These are phyloP conservation scores for Chlamydomonas sp. DNA, from an alignment of 139 green algal genomes.

Conservation along the genomic window DNA sequence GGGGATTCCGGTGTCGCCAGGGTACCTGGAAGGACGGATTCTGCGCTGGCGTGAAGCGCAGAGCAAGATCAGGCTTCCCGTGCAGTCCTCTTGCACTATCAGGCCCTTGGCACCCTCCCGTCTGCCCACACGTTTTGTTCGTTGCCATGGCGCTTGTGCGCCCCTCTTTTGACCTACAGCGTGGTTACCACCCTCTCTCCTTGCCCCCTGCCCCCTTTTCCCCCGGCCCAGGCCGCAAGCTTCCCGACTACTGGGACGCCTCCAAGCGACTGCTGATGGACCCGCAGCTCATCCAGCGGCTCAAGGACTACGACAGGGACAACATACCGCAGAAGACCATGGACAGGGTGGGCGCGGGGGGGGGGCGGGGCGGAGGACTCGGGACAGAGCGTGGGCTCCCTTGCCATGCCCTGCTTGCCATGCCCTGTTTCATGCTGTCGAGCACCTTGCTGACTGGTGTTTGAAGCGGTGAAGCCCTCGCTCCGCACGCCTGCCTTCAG, in stretches of 20 bases:
- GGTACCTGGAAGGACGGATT: neutral
- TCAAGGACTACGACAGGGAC: conserved; percentile 86
- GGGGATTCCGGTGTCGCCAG: neutral
- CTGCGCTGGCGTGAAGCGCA: no score
- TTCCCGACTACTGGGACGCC: conserved; percentile 88
- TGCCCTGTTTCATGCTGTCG: no score
- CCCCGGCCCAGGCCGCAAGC: conserved; percentile 56
- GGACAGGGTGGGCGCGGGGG: conserved; percentile 41
- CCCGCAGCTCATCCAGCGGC: conserved; percentile 67
- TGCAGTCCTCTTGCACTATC: no score
- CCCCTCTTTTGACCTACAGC: neutral
- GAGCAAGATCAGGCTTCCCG: no score
- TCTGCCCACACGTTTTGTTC: no score
- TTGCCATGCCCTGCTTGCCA: neutral
- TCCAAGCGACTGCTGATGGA: conserved; percentile 78
- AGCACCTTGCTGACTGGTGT: no score
- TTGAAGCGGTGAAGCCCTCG: no score
- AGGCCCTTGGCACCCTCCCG: no score
- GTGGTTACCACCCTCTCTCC: neutral
- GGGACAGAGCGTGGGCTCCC: neutral
- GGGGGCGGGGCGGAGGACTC: neutral
- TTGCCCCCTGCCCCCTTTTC: neutral
- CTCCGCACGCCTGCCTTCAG: conserved; percentile 5
- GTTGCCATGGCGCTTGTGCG: no score
- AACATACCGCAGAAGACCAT: conserved; percentile 76